These are phyloP conservation scores for Pythium angustatum DNA, from an alignment of 352 stramenopile genomes.

Conservation along the genomic window DNA sequence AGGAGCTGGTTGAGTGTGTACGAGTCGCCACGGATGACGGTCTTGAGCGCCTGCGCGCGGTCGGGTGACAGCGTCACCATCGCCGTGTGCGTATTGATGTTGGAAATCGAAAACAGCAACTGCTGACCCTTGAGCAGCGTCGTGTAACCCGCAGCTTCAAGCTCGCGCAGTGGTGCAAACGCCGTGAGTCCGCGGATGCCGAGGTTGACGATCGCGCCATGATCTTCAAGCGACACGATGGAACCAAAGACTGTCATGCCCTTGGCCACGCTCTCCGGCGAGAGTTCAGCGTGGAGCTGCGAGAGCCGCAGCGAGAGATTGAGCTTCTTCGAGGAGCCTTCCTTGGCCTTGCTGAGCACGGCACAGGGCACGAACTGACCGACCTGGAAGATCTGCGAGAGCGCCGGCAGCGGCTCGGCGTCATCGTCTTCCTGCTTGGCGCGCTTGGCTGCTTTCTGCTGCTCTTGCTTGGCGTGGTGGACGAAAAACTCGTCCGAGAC, in stretches of 20 bases:
- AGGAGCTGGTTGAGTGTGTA: constrained; percentile 89
- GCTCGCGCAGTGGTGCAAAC: constrained; percentile 79
- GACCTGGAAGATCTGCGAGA: constrained; percentile 65
- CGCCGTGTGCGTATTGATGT: constrained; percentile 78
- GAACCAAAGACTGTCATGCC: constrained; percentile 82
- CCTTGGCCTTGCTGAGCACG: constrained; percentile 73
- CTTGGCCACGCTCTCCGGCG: constrained; percentile 58
- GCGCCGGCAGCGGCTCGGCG: constrained; percentile 35
- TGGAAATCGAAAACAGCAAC: constrained; percentile 63
- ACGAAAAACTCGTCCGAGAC: constrained; percentile 80
- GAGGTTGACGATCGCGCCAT: constrained; percentile 93
- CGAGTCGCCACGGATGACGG: constrained; percentile 76
- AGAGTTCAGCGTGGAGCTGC: constrained; percentile 83
- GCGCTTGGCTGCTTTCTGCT: constrained; percentile 25
- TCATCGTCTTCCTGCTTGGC: constrained; percentile 17
- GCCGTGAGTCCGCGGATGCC: constrained; percentile 74
- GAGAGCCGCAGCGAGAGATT: constrained; percentile 88
- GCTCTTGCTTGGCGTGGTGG: constrained; percentile 25
- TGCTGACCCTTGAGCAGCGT: constrained; percentile 58
- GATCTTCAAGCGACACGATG: constrained; percentile 92
- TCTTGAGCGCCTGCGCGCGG: constrained; percentile 67
- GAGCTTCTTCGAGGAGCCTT: constrained; percentile 86
- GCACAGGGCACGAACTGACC: constrained; percentile 87
- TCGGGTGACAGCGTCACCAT: constrained; percentile 71
- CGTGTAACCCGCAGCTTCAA: constrained; percentile 37